Conservation (phyloP, 352 stramenopile genomes). For the Aphanomyces euteiches region DNA sequence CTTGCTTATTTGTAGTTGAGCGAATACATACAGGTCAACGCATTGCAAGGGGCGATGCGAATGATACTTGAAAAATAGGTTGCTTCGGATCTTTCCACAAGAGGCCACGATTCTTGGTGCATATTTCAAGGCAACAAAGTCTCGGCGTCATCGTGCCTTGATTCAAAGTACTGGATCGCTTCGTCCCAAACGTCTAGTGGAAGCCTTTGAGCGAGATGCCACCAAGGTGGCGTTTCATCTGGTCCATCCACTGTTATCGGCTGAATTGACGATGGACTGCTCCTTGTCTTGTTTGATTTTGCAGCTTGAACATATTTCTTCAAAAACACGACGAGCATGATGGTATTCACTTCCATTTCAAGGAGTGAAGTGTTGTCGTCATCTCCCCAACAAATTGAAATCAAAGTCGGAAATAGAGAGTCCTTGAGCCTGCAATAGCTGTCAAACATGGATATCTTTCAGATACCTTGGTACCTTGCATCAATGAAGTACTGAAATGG, state of each 20-base stretch:
- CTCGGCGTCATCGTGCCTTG: too few species aligned
- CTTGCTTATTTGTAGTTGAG: too few species aligned
- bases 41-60: too few species aligned
- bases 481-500: conserved; percentile 27
- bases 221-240: neutral
- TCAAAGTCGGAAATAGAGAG: conserved; percentile 22
- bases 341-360: conserved; percentile 12
- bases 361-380: conserved; percentile 23
- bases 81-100: too few species aligned
- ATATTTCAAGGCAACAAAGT: too few species aligned
- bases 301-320: neutral
- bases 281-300: neutral
- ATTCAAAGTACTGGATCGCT: conserved; percentile 7
- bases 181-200: conserved; percentile 9
- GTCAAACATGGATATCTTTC: neutral
- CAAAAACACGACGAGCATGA: conserved; percentile 23
- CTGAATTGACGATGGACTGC: neutral
- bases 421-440: conserved; percentile 20
- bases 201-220: neutral
- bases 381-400: conserved; percentile 8
- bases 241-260: neutral
- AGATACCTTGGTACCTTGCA: conserved; percentile 7
- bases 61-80: too few species aligned
- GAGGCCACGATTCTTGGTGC: too few species aligned
- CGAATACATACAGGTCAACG: too few species aligned